Base-by-base conservation (phyloP, 148 eudicot species). In the Vaccinium darrowii region DNA sequence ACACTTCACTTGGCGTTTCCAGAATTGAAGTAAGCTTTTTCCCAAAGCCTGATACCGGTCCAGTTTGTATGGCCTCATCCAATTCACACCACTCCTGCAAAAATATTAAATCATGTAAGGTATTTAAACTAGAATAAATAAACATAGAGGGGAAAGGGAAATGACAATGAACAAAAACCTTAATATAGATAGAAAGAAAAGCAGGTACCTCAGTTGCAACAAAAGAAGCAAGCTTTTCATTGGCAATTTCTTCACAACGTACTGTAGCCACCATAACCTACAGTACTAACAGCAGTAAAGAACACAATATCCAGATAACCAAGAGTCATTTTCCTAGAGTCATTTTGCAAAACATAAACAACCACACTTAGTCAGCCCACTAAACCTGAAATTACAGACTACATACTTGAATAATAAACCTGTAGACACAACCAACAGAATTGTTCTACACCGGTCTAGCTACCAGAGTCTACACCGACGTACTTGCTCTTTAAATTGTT, bases 191-290 rank as follows among this genome's bases (percentile, higher is more conserved):
- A 18, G 77, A 12, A 56, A 30, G 63, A 21, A 73, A 80, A 81
- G n/a, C 49, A 88, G 63, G 58, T 87, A 94, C 98, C 98, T 93
- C 89, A 71, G 93, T 94, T 54, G 87, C 87, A 79, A 77, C 86
- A 87, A 95, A 95, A 72, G 92, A 88, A 27, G 84, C 83, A 84
- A 87, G 89, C 88, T 90, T 91, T 86, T 94, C 98, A 65, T 92
- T 94, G 82, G 95, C 95, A 81, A 95, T 95, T 88, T 95, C 98
- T 91, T 95, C 98, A 92, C 98, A 94, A 14, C 98, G 98, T 73
- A 94, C 98, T 30, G 98, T 95, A 60, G 98, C 98, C 86, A 95
- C 98, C 98, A 95, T 95, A 78, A 95, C 98, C 98, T 95, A 80
- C 72, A 77, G 19, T 30, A 65, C 8, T 52, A 58, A 7, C 75